phyloP scores from a whole-genome alignment of 2,329 filamentous ascomycete genomes.

The Immersiporthe knoxdaviesiana region DNA sequence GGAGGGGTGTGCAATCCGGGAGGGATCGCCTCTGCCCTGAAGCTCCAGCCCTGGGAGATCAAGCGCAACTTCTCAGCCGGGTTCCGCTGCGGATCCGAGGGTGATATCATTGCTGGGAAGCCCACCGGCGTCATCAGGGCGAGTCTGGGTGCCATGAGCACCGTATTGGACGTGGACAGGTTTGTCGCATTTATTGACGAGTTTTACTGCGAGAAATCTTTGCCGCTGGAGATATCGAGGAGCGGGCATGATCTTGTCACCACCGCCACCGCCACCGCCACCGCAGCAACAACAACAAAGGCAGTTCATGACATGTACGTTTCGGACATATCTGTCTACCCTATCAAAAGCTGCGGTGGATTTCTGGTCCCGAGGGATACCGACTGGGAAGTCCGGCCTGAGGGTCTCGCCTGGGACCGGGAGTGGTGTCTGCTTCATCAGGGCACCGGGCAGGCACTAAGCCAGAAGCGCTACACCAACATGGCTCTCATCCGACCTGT shows the following conservation, averaged over 20 bases:
- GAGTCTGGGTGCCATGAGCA: slow-evolving; percentile 92
- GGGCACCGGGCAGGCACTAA: slow-evolving; percentile 81
- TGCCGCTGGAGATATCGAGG: background rate
- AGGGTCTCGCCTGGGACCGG: slow-evolving; percentile 91
- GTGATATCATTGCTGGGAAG: slow-evolving; percentile 80
- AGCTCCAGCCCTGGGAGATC: slow-evolving; percentile 79
- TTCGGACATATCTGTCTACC: slow-evolving; percentile 76
- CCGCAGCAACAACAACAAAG: too few species aligned
- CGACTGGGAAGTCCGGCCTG: slow-evolving; percentile 75
- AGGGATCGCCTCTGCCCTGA: slow-evolving; percentile 74
- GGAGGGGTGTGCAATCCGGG: slow-evolving; percentile 93
- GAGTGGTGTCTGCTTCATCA: slow-evolving; percentile 95
- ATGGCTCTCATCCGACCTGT: slow-evolving; percentile 83
- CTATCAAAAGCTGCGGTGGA: slow-evolving; percentile 91
- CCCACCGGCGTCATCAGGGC: slow-evolving; percentile 85
- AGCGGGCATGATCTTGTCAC: background rate
- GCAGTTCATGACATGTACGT: slow-evolving; percentile 48
- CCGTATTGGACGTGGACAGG: slow-evolving; percentile 68
- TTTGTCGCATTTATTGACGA: slow-evolving; percentile 75
- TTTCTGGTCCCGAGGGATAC: slow-evolving; percentile 67
- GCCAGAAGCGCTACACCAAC: slow-evolving; percentile 82
- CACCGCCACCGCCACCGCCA: too few species aligned
- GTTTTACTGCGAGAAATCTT: slow-evolving; percentile 55
- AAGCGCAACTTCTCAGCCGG: slow-evolving; percentile 82
- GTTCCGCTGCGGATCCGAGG: slow-evolving; percentile 80